Evolutionary conservation across 345 rosid genomes (phyloP), one percentile per base, ranked within the genome.

Genomic region (Salix purpurea): DNA sequence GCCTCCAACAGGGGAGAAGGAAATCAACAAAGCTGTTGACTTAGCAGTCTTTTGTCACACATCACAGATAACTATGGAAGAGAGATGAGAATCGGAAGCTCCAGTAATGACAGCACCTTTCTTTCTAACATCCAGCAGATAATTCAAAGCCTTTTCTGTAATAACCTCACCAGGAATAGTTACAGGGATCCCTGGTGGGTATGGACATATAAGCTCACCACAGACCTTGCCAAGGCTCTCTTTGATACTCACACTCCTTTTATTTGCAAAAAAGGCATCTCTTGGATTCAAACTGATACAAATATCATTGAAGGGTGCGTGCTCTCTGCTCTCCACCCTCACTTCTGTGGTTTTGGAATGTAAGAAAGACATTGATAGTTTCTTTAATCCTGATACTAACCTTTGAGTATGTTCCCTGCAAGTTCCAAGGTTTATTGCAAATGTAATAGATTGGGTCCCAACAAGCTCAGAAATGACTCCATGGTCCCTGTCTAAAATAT

Each of bases 171-270:
- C 91, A 1, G 89, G 91, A 50, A 85, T 78, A 79, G 81, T 37
- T 15, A 86, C 82, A 81, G 93, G 80, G 79, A 88, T 76, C 85
- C 93, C 70, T 66, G 85, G 81, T 78, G 91, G 70, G 84, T 87
- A 89, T 46, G 92, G 88, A 71, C 92, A 87, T 79, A 89, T 80
- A 18, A 89, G 87, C 80, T 89, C 90, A 70, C 92, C 90, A 30
- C 85, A 84, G 19, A 84, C 75, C 76, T 80, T 79, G 36, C 86
- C 90, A 42, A 87, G 69, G 74, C 90, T 78, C 72, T 89, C 86
- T 61, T 74, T 71, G 10, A 86, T 21, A 3, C 66, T 39, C 77
- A 85, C 86, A 72, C 81, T 80, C 81, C 74, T 84, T 79, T 87
- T 89, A 24, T 74, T 67, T 36, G 84, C 71, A 77, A 87, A 89